Evolutionary conservation across 2,329 filamentous ascomycete genomes (phyloP), one percentile per base, ranked within the genome.

Genomic region (Colletotrichum filicis): DNA sequence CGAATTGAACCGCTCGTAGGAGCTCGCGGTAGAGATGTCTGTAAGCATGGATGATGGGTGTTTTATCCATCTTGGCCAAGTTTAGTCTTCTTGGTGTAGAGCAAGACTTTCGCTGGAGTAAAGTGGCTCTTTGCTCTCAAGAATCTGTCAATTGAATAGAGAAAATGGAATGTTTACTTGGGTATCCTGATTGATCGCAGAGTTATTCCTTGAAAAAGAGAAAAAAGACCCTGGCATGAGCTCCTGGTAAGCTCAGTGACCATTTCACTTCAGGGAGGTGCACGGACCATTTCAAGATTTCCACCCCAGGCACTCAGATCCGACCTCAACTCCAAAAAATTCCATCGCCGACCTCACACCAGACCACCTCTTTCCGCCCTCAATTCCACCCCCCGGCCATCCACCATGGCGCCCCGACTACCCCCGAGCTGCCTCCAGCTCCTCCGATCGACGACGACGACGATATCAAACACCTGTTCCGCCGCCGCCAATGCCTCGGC

Each of bases 1-100:
- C 89, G 83, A 91, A 94, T 75, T 93, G 91, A 26, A 96, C 90
- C 4, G 93, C 94, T 35, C 87, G 89, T n/a, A 95, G 86, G 22
- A 89, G 84, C 7, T 87, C 87, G 65, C 92, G 90, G 79, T 93
- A 92, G 42, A 97, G 86, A 71, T 89, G 85, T 74, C 94, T 89
- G 82, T 96, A 97, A 59, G 92, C 90, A 76, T 88, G 87, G 52
- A 92, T 22, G 8, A 49, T 49, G 19, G 42, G 42, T n/a, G 16
- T 49, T 49, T n/a, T n/a, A 22, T 49, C 19, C 42, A n/a, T 22
- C 42, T 49, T 49, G 42, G 42, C 42, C 19, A 7, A 19, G 3
- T n/a, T 49, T 11, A 19, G 19, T n/a, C 19, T 9, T 2, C 42
- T 49, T 49, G 32, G 28, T 49, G 37, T 11, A 9, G 22, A 6